A percentile compares a stretch with the other conserved stretches of the same genome.
phyloP scores from a whole-genome alignment of 805 yeast species.

The Isabelozyma heimii region DNA sequence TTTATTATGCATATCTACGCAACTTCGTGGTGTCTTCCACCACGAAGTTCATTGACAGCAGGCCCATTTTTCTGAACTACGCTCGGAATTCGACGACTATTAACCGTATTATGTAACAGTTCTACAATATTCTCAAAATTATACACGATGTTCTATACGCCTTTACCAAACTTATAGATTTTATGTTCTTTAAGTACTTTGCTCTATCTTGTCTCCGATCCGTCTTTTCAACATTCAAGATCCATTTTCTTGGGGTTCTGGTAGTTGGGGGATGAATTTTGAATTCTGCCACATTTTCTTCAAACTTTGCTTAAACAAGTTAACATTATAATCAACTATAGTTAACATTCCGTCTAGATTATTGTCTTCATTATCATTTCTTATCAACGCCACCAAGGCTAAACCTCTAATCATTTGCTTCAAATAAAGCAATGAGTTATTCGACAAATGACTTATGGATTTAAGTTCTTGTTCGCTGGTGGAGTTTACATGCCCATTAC shows the following conservation, averaged over 20 bases:
- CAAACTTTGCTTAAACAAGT: conserved; percentile 71
- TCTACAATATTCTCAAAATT: too few species aligned
- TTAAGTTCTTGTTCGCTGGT: conserved; percentile 39
- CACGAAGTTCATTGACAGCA: too few species aligned
- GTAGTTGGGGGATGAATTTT: conserved; percentile 6
- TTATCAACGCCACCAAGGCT: conserved; percentile 83
- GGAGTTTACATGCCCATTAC: neutral
- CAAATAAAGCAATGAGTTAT: conserved; percentile 80
- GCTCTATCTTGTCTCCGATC: too few species aligned
- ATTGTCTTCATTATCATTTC: conserved; percentile 53
- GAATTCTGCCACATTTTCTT: conserved; percentile 67
- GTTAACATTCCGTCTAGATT: conserved; percentile 46
- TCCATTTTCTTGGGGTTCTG: neutral
- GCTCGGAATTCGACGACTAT: too few species aligned
- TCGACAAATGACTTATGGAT: conserved; percentile 73
- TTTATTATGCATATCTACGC: too few species aligned
- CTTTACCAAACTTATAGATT: too few species aligned
- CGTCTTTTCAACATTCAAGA: too few species aligned
- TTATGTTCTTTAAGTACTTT: too few species aligned
- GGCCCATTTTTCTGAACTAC: too few species aligned
- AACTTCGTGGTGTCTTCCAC: too few species aligned
- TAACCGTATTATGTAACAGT: too few species aligned
- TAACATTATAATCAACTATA: conserved; percentile 85
- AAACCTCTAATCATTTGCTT: conserved; percentile 91
- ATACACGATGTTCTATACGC: too few species aligned